Conservation (phyloP, 2,329 filamentous ascomycete species). For the Aspergillus intermedius region DNA sequence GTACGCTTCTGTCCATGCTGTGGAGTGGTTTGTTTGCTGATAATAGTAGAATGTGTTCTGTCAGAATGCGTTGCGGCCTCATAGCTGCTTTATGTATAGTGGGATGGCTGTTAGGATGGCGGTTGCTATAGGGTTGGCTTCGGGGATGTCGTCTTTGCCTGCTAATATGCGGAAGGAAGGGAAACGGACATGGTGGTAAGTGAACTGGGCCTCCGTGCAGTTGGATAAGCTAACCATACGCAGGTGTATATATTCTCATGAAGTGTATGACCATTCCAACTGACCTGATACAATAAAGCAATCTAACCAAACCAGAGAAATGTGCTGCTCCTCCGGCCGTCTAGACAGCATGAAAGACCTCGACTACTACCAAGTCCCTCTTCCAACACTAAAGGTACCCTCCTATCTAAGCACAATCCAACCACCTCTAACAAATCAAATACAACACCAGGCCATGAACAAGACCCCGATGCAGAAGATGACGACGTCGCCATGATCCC, state of each 20-base stretch:
- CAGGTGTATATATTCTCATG: constrained; percentile 17
- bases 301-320: constrained; percentile 16
- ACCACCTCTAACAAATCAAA: constrained; percentile 2
- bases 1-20: constrained; percentile 1
- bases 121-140: constrained; percentile 27
- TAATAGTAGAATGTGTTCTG: constrained; percentile 19
- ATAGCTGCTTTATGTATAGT: constrained; percentile 31
- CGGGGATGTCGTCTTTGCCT: constrained; percentile 16
- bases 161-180: constrained; percentile 12
- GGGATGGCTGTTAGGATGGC: constrained; percentile 30
- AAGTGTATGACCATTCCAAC: constrained; percentile 8
- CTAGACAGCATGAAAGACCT: constrained; percentile 24
- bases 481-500: constrained; percentile 18
- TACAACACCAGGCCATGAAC: background rate
- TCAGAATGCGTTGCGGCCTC: constrained; percentile 28
- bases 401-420: background rate
- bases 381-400: constrained; percentile 13
- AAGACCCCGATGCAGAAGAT: constrained; percentile 15
- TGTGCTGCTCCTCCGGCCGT: constrained; percentile 24
- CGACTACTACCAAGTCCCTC: constrained; percentile 18
- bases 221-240: background rate
- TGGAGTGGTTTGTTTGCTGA: background rate
- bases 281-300: background rate
- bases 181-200: constrained; percentile 21
- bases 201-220: background rate